These are phyloP conservation scores for Saturnispora sanitii DNA, from an alignment of 805 yeast genomes.

Conservation along the genomic window DNA sequence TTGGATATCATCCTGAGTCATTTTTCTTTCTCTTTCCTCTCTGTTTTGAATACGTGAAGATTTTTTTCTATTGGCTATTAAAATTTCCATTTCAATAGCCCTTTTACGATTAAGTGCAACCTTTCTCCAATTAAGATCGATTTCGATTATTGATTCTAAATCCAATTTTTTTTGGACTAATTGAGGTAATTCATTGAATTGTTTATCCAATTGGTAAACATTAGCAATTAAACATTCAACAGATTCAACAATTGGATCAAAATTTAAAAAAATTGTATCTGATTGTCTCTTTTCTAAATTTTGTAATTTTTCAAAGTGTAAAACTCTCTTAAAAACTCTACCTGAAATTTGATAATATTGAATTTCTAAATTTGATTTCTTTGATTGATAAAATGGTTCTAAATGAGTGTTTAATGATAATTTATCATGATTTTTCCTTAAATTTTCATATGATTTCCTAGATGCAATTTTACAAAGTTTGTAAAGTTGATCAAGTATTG, in stretches of 20 bases:
- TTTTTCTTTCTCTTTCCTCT: conserved; percentile 36
- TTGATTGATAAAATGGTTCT: conserved; percentile 5
- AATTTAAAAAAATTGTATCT: conserved; percentile 1
- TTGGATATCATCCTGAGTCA: conserved; percentile 37
- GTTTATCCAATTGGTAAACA: conserved; percentile 29
- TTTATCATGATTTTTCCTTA: conserved; percentile 5
- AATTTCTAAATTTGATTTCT: neutral
- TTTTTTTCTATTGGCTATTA: conserved; percentile 61
- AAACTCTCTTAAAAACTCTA: conserved; percentile 3
- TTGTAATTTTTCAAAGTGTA: neutral
- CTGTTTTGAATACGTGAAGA: conserved; percentile 66
- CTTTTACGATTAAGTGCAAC: conserved; percentile 45
- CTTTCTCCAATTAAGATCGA: conserved; percentile 46
- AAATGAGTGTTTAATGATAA: neutral
- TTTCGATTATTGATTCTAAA: conserved; percentile 29
- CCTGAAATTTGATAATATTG: conserved; percentile 11
- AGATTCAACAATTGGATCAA: conserved; percentile 29
- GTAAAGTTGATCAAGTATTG: conserved; percentile 1
- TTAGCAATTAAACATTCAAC: conserved; percentile 36
- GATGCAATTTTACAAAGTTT: conserved; percentile 7
- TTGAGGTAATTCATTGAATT: neutral
- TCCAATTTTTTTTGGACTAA: conserved; percentile 9
- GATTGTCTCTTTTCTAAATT: neutral
- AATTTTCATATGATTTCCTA: conserved; percentile 5
- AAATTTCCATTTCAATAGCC: conserved; percentile 51